These are phyloP conservation scores for Boletus pseudo-olivaceus DNA, from an alignment of 768 basidiomycete species.

Conservation along the genomic window DNA sequence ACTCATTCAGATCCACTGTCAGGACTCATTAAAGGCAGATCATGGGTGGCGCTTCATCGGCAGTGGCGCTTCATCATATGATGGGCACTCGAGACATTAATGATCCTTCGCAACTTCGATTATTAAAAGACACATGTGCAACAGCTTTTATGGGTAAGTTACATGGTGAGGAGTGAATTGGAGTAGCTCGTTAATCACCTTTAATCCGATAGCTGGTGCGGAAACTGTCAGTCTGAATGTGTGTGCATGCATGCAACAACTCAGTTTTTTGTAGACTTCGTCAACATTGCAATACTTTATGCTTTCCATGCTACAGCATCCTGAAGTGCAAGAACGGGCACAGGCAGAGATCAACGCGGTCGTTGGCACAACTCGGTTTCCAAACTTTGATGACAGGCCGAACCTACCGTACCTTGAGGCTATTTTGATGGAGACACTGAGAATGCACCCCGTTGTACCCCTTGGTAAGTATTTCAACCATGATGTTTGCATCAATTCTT, in stretches of 20 bases:
- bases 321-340: slow-evolving; percentile 31
- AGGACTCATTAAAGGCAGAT: slow-evolving; percentile 4
- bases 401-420: slow-evolving; percentile 31
- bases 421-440: slow-evolving; percentile 19
- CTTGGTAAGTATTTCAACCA: slow-evolving; percentile 13
- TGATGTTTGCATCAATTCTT: neutral
- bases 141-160: slow-evolving; percentile 18
- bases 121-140: slow-evolving; percentile 9
- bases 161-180: neutral
- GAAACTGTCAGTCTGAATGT: slow-evolving; percentile 13
- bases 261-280: slow-evolving; percentile 2
- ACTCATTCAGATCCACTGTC: neutral
- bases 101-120: slow-evolving; percentile 10
- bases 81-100: neutral
- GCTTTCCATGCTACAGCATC: slow-evolving; percentile 31
- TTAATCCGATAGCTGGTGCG: slow-evolving; percentile 12
- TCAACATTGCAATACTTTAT: slow-evolving; percentile 24
- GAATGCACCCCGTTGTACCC: slow-evolving; percentile 18
- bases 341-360: slow-evolving; percentile 29
- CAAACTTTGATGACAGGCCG: slow-evolving; percentile 21
- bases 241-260: neutral
- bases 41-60: slow-evolving; percentile 6
- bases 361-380: slow-evolving; percentile 28
- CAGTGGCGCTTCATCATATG: slow-evolving; percentile 14
- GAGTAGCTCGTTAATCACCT: neutral